Conservation (phyloP, 2,329 filamentous ascomycete species). For the Neodidymelliopsis sp. region DNA sequence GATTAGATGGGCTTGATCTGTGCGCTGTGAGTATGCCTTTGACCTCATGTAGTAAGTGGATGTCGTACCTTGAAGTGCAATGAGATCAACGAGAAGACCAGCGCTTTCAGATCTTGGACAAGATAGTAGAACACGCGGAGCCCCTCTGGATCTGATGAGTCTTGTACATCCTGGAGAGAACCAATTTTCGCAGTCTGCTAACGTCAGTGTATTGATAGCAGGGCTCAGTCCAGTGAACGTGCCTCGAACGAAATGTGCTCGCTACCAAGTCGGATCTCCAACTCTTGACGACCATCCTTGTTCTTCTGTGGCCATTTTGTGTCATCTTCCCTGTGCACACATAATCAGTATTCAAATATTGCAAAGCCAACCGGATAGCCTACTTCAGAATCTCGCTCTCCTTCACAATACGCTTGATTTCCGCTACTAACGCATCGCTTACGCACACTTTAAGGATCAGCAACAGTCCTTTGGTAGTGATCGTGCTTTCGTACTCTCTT, state of each 20-base stretch:
- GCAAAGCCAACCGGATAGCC: constrained; percentile 23
- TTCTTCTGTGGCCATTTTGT: constrained; percentile 99
- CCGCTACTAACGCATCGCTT: constrained; percentile 85
- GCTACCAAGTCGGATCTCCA: constrained; percentile 91
- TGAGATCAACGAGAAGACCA: constrained; percentile 95
- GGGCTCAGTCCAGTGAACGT: constrained; percentile 31
- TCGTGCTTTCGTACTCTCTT: constrained; percentile 80
- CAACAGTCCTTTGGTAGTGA: background rate
- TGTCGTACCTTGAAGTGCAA: constrained; percentile 86
- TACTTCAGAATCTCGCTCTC: constrained; percentile 98
- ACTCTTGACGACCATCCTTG: constrained; percentile 95
- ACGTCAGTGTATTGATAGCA: constrained; percentile 29
- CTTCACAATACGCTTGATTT: constrained; percentile 97
- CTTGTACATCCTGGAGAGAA: constrained; percentile 93
- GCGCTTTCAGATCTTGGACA: constrained; percentile 93
- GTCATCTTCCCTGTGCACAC: constrained; percentile 82
- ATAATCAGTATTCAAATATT: constrained; percentile 25
- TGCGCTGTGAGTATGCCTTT: constrained; percentile 14
- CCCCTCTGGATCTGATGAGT: constrained; percentile 94
- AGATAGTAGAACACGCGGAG: constrained; percentile 98
- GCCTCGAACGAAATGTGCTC: constrained; percentile 99
- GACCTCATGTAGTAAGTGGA: background rate
- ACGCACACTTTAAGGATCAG: constrained; percentile 78
- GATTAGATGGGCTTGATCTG: constrained; percentile 75
- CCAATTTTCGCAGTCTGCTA: constrained; percentile 94